These are phyloP conservation scores for Ilex paraguariensis DNA, from an alignment of 305 asterid genomes.

Conservation along the genomic window DNA sequence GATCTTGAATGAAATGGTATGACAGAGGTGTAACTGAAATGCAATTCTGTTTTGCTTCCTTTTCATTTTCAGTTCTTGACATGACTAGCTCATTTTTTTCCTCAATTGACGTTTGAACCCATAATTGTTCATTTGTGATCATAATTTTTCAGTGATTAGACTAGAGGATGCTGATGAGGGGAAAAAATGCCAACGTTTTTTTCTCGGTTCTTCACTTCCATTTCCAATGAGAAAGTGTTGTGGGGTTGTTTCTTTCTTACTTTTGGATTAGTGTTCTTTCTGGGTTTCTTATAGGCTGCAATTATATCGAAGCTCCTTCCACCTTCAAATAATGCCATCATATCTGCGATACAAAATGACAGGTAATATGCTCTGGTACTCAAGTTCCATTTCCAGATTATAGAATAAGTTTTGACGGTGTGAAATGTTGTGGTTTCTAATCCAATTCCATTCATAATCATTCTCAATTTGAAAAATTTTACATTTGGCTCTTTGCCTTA, in stretches of 20 bases:
- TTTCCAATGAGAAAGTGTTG: constrained; percentile 18
- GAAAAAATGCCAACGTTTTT: not conserved
- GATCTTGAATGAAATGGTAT: constrained; percentile 7
- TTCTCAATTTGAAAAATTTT: too few species aligned
- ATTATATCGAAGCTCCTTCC: constrained; percentile 42
- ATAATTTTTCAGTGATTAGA: too few species aligned
- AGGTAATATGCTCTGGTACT: constrained; percentile 22
- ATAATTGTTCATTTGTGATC: too few species aligned
- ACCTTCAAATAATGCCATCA: constrained; percentile 30
- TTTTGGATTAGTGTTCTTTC: constrained; percentile 32
- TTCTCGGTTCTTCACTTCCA: not conserved
- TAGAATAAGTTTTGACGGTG: not conserved
- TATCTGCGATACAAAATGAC: constrained; percentile 43
- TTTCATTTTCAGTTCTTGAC: too few species aligned
- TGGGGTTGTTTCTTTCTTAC: constrained; percentile 39
- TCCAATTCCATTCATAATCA: too few species aligned
- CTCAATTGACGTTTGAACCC: too few species aligned
- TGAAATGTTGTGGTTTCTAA: too few species aligned
- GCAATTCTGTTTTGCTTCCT: too few species aligned
- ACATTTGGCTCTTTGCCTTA: too few species aligned
- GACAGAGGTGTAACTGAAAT: not conserved
- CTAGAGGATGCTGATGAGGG: too few species aligned
- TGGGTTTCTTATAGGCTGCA: constrained; percentile 36
- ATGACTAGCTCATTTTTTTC: too few species aligned
- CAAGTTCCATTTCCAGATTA: not conserved